Base-by-base conservation (phyloP, 768 basidiomycete genomes). In the Trametes gibbosa region DNA sequence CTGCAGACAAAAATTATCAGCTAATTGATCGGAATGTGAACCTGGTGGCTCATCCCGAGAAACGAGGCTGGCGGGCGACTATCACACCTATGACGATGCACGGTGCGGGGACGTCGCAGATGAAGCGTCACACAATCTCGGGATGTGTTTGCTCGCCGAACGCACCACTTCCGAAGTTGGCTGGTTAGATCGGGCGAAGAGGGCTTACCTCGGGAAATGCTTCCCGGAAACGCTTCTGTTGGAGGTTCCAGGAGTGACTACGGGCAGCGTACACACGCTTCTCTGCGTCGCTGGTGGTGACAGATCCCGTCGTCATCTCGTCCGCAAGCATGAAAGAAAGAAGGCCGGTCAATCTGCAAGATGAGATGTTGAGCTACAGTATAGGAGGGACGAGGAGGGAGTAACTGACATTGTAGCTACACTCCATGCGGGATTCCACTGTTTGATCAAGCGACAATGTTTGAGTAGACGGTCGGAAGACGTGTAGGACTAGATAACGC, bases 401-500 rank as follows among this genome's bases (percentile, higher is more conserved):
- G 16, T 27, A 35, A 80, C 90, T 72, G 71, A 92, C 91, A 96
- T 96, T 13, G 94, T 96, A 21, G 91, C 89, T 12, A 95, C 92
- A 67, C 90, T 92, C 94, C 94, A 96, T 1, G 93, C 91, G 6
- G 94, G 94, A 72, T 95, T 95, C 94, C 93, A 95, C 90, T 93
- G 60, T 14, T 14, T 1, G 17, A 29, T 32, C 37, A 14, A 34
- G 32, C 19, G 10, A 41, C 21, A 39, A 42, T 25, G 19, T 13
- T 23, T 43, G 29, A 5, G 53, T 25, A 17, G 41, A 12, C 24
- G 24, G 24, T 14, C 21, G 29, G 25, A 37, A 42, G 49, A 61
- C 48, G 21, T 17, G 23, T 19, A 43, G 4, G 43, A 62, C 37
- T n/a, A 37, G 35, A 35, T 10, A 5, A 82, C 89, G 71, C 65